These are phyloP conservation scores for Camelina hispida DNA, from an alignment of 345 rosid species.

Conservation along the genomic window DNA sequence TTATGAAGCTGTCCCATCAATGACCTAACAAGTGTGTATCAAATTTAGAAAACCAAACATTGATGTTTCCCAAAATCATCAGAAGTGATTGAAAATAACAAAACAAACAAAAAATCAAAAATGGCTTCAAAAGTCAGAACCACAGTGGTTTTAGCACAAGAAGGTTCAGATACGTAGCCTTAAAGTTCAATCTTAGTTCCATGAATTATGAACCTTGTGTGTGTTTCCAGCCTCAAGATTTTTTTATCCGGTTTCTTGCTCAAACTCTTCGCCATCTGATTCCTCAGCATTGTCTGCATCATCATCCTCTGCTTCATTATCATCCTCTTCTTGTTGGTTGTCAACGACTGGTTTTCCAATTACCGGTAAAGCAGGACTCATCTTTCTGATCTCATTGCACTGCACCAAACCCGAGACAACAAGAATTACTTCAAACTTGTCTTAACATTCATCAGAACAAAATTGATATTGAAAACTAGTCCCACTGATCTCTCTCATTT, in stretches of 20 bases:
- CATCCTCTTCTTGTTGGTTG: constrained; percentile 81
- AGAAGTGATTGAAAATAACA: neutral
- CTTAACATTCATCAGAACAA: neutral
- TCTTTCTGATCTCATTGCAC: constrained; percentile 81
- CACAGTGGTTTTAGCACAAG: constrained; percentile 1
- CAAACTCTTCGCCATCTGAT: constrained; percentile 94
- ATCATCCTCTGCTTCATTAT: constrained; percentile 81
- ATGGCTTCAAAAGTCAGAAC: constrained; percentile 14
- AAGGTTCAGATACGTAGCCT: neutral
- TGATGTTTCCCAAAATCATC: neutral
- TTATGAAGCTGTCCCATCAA: no score
- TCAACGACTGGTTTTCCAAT: constrained; percentile 72
- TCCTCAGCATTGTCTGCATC: constrained; percentile 93
- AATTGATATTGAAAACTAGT: neutral
- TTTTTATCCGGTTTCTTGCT: constrained; percentile 73
- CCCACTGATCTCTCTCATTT: neutral
- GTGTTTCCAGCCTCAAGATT: neutral
- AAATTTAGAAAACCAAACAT: no score
- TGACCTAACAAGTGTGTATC: no score
- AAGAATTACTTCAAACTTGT: neutral
- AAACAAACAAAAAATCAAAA: neutral
- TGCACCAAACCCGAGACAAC: constrained; percentile 41
- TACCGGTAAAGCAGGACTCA: constrained; percentile 59
- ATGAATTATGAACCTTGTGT: neutral
- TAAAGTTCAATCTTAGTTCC: neutral